phyloP scores from a whole-genome alignment of 169 alveolate genomes.

The Ichthyophthirius multifiliis region DNA sequence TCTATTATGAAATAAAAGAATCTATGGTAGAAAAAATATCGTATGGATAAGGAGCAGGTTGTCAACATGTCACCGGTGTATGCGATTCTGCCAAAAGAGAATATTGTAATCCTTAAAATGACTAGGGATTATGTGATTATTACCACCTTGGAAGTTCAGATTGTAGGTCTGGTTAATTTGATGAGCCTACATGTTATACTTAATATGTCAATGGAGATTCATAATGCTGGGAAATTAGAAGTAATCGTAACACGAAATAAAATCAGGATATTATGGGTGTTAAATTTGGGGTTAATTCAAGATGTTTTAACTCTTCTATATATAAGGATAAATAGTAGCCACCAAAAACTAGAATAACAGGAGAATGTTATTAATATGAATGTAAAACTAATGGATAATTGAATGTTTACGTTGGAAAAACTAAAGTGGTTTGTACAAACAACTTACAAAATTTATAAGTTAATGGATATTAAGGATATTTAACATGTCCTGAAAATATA shows the following conservation, averaged over 20 bases:
- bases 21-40: neutral
- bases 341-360: neutral
- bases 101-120: too few relatives aligned
- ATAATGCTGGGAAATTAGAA: neutral
- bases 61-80: neutral
- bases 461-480: neutral
- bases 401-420: neutral
- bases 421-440: neutral
- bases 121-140: conserved; percentile 1
- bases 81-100: neutral
- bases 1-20: neutral
- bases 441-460: neutral
- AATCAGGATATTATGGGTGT: neutral
- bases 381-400: neutral
- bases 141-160: neutral
- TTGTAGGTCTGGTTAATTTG: neutral
- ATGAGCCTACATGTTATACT: neutral
- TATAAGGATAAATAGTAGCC: neutral
- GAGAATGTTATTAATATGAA: neutral
- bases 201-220: neutral
- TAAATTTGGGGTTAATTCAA: neutral
- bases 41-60: neutral
- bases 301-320: neutral
- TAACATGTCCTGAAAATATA: neutral
- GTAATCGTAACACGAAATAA: neutral